Evolutionary conservation across 2,329 filamentous ascomycete genomes (phyloP), one percentile per base, ranked within the genome.

Genomic region (Alternaria arborescens): DNA sequence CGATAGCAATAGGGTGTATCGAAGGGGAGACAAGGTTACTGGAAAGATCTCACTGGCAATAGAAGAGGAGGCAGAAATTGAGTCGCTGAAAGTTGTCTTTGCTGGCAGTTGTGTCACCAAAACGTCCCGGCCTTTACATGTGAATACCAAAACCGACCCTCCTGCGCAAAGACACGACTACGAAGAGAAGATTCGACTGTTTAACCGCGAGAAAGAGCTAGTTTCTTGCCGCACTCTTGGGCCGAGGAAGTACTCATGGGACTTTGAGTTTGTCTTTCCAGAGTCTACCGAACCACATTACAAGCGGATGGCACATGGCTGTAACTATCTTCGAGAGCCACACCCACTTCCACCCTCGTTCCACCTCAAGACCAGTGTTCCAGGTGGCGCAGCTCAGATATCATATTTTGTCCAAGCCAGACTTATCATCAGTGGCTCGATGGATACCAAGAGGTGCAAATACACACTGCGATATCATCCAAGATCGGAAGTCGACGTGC

Each of bases 261-360:
- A 66, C 2, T 78, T 79, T 57, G 71, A 75, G n/a, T 78, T 77
- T 62, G 64, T 64, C 14, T 77, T 78, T 47, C 76, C 76, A 20
- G 65, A 71, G 5, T 57, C 56, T n/a, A 78, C 76, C 0, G 66
- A 72, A 43, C 65, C 68, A 50, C 68, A 63, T 14, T 73, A 67
- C 55, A 73, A 73, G 8, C 67, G 71, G 41, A 68, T 72, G 42
- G 53, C 63, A 16, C 70, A 74, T 43, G 71, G 71, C 14, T 60
- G 70, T 14, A 72, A 72, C 41, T 78, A 76, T 52, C 52, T 65
- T 18, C 70, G 68, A 54, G 70, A 71, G 41, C 72, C 74, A 38
- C 75, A 78, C 46, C 64, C 70, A 38, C 65, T 78, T 26, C 76
- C 76, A 6, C 76, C 76, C 8, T 73, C 73, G 3, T 77, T 78